phyloP scores from a whole-genome alignment of 352 stramenopile genomes.

The Halophytophthora batemanensis region DNA sequence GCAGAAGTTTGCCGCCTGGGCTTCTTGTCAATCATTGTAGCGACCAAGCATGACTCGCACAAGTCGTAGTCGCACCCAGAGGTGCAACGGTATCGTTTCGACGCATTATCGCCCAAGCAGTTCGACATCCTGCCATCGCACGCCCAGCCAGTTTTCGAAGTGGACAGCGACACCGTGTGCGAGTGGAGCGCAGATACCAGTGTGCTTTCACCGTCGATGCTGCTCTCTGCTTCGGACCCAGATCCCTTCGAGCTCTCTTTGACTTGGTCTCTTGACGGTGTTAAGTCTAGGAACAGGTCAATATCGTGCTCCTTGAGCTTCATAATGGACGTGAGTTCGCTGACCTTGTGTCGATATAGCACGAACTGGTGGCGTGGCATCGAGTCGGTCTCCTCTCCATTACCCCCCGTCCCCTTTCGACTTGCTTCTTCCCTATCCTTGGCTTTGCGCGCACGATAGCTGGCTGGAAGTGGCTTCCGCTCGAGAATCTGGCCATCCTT shows the following conservation, averaged over 20 bases:
- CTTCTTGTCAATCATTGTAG: constrained; percentile 33
- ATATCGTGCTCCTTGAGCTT: constrained; percentile 53
- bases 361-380: constrained; percentile 59
- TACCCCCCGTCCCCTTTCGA: not conserved
- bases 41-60: constrained; percentile 54
- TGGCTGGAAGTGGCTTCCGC: constrained; percentile 46
- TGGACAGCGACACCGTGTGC: constrained; percentile 45
- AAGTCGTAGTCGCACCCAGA: constrained; percentile 74
- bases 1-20: constrained; percentile 5
- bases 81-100: constrained; percentile 59
- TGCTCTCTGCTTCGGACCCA: not conserved
- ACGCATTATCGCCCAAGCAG: constrained; percentile 57
- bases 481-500: constrained; percentile 41
- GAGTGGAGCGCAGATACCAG: constrained; percentile 48
- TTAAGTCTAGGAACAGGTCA: constrained; percentile 51
- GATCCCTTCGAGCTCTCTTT: not conserved
- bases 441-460: constrained; percentile 10
- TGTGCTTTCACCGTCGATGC: constrained; percentile 13
- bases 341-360: constrained; percentile 54
- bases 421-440: constrained; percentile 2
- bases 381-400: constrained; percentile 13
- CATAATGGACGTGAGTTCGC: constrained; percentile 41
- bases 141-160: constrained; percentile 65
- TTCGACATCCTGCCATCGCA: constrained; percentile 57
- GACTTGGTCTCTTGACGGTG: constrained; percentile 11